These are phyloP conservation scores for Coprinellus micaceus DNA, from an alignment of 768 basidiomycete genomes.

Conservation along the genomic window DNA sequence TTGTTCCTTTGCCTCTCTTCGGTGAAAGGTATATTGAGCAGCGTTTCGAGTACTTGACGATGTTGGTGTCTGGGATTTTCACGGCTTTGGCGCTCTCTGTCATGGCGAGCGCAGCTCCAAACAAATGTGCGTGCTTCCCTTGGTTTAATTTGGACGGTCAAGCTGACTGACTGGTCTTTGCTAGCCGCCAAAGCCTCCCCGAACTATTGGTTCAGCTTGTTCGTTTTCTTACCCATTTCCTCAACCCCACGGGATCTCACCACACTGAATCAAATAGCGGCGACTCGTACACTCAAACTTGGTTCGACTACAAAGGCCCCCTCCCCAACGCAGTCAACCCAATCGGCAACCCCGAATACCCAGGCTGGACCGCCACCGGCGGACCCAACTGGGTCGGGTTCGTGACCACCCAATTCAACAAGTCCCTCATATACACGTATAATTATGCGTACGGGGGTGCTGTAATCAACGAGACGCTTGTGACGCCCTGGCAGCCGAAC, in stretches of 20 bases:
- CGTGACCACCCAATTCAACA: conserved; percentile 49
- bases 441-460: conserved; percentile 68
- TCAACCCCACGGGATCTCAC: neutral
- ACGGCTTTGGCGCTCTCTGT: neutral
- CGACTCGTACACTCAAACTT: conserved; percentile 59
- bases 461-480: conserved; percentile 57
- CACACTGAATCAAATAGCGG: conserved; percentile 37
- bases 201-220: conserved; percentile 62
- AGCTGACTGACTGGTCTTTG: too few species aligned
- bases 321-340: conserved; percentile 45
- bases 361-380: conserved; percentile 50
- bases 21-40: neutral
- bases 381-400: conserved; percentile 62
- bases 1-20: neutral
- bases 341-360: conserved; percentile 52
- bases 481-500: conserved; percentile 47
- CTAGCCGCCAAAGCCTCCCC: too few species aligned
- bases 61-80: neutral
- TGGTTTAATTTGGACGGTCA: neutral
- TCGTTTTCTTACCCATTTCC: conserved; percentile 11
- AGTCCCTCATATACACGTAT: conserved; percentile 52
- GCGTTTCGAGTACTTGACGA: neutral
- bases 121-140: neutral
- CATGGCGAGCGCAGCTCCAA: neutral
- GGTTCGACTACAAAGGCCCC: conserved; percentile 38